Evolutionary conservation across 805 yeast genomes (phyloP), one percentile per base, ranked within the genome.

Genomic region (Candida bentonensis): DNA sequence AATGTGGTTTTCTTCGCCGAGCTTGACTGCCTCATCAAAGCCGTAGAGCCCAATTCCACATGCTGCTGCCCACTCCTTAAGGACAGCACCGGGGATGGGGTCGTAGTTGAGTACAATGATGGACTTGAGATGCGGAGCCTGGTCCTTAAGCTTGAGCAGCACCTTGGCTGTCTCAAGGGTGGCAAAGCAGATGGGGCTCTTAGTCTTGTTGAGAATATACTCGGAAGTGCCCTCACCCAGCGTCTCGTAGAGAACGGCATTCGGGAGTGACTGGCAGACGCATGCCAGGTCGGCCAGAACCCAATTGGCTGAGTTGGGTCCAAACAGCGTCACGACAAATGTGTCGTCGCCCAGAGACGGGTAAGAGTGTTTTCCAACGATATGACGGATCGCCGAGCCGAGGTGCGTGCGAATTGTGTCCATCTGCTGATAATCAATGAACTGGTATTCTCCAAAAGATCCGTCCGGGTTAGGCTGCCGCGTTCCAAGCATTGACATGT

Each of bases 261-360:
- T 69, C 15, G 74, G 58, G 30, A 66, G 69, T 57, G 71, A 70
- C 62, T 74, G 79, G 4, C 76, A 69, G 40, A 69, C 70, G 53
- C 82, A 75, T 0, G 86, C 87, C 53, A 82, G 59, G 61, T 82
- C 92, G 23, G 82, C 60, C 17, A 81, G 56, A 23, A 70, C 67
- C 92, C 92, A 82, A 60, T 82, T 54, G 52, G 44, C 62, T 60
- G 47, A 59, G 55, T 49, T 48, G 20, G 57, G 67, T 58, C 46
- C 60, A 44, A 47, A 58, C 56, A 49, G 47, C 50, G 43, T 49
- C 17, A 30, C 36, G 20, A 30, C 13, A 15, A 30, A 30, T 7
- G 20, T 4, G 7, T 30, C 36, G 17, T 9, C 17, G 7, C 11
- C 27, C 11, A 25, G 27, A 11, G 36, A 11, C 17, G 7, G 17